Base-by-base conservation (phyloP, 1,284 basidiomycete species). In the Fomitopsis pinicola region DNA sequence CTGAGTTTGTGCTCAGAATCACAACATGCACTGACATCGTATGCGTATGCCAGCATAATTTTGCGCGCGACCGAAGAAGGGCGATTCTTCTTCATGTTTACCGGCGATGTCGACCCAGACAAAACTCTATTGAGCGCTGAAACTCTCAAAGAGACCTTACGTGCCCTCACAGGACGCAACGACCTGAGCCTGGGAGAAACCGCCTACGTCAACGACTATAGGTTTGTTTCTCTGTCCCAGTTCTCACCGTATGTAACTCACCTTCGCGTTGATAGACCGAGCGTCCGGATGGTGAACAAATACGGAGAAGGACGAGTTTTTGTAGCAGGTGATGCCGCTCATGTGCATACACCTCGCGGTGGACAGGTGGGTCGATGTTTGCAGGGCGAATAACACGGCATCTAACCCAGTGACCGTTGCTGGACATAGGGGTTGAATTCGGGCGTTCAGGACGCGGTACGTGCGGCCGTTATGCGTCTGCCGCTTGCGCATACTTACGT, bases 271-370 rank as follows among this genome's bases (percentile, higher is more conserved):
- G 55, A 10, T 33, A 78, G 77, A 30, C 71, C 75, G 0, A 77
- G 76, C 61, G 73, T 77, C 44, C 66, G 76, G 1, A 76, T 77
- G 72, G 73, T 74, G 5, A 68, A 76, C 45, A 71, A 72, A 56
- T 75, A 78, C 60, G 63, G 59, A 12, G 68, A 70, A 28, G 77
- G 75, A 0, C 63, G 73, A 14, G 71, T 71, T 1, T 77, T 78
- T 58, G 62, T 79, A n/a, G 71, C 67, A 5, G 77, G 78, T 65
- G 67, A 68, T 55, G 63, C 67, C 9, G 68, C 70, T 8, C 72
- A 73, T 57, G 63, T 68, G 2, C 71, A 73, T 56, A 66, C 62
- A 15, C 68, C 68, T 3, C 57, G 61, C 42, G 72, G 71, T 4
- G 71, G 69, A 28, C 65, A 66, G 60, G 71, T 72, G 0, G 45